Evolutionary conservation across 2,329 filamentous ascomycete genomes (phyloP).

Genomic region (Calonectria pseudoreteaudii): DNA sequence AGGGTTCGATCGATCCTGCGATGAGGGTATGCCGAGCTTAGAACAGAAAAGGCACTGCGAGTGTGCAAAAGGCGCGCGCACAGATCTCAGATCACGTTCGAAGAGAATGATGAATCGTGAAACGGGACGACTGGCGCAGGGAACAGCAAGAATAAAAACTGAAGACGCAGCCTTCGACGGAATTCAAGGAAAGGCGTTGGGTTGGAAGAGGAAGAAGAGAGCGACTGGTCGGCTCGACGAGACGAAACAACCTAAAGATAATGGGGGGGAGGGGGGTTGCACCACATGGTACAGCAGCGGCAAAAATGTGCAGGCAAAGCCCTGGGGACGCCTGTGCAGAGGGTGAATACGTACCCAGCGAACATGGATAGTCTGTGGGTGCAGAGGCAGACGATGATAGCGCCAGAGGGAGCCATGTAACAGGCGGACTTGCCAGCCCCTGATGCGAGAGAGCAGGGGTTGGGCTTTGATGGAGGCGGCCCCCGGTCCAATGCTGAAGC

Average conservation of each 20-base stretch:
- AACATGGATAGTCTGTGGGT: not conserved
- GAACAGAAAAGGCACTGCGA: constrained; percentile 19
- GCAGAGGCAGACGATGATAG: constrained; percentile 2
- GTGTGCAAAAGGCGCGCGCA: constrained; percentile 32
- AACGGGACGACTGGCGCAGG: constrained; percentile 29
- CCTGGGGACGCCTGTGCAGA: not conserved
- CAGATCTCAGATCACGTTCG: constrained; percentile 33
- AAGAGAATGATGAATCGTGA: constrained; percentile 35
- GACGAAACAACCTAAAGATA: constrained; percentile 45
- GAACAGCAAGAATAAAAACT: constrained; percentile 37
- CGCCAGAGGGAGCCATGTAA: not conserved
- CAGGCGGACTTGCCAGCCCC: constrained; percentile 3
- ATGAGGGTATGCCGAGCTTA: constrained; percentile 38
- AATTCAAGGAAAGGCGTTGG: constrained; percentile 36
- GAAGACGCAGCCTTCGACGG: constrained; percentile 41
- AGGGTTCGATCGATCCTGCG: constrained; percentile 44
- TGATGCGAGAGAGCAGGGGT: constrained; percentile 3
- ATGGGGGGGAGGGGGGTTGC: constrained; percentile 19
- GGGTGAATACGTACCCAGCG: not conserved
- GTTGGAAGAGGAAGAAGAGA: constrained; percentile 28
- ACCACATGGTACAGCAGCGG: constrained; percentile 10
- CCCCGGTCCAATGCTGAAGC: not conserved
- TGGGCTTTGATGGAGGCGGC: not conserved
- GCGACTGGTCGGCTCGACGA: constrained; percentile 31
- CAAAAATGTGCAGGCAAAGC: not conserved